Base-by-base conservation (phyloP, 495 filamentous ascomycete genomes). In the Echria macrotheca region DNA sequence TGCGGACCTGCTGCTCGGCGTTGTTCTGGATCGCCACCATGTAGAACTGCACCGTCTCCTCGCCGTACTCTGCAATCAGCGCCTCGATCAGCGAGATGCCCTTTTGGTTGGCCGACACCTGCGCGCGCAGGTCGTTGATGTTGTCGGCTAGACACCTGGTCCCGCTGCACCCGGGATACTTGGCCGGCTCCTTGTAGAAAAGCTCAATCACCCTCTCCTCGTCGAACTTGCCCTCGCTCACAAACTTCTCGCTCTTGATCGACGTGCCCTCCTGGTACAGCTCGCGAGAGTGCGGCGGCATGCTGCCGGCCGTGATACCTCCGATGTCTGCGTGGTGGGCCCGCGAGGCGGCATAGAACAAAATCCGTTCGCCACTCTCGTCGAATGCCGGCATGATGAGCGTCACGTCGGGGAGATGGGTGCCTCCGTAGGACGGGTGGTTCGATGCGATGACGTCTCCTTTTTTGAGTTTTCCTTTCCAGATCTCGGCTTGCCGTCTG, bases 261-360 rank as follows among this genome's bases (percentile, higher is more conserved):
- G 90, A 80, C 0, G 94, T 91, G 7, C 93, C 93, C 69, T 98
- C 93, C 65, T 98, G 91, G 71, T 75, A 96, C 0, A 98, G 77
- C 58, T 96, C 93, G 4, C 85, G 81, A 2, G 91, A 96, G 52
- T 95, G 86, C 1, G 93, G 93, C 1, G 93, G 93, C 93, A 98
- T 98, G 29, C 87, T 94, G 7, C 93, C 93, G 0, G 93, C 91
- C 4, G 95, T 79, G 45, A 96, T 96, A 23, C 93, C 93, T 11
- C 93, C 93, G 55, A 98, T 97, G 64, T 98, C 93, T 2, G 93
- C 93, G 53, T 98, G 93, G 61, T 98, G 93, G 0, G 93, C 93
- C 24, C 93, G 80, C 6, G 89, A 95, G 2, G 93, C 93, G 4
- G 96, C 93, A 60, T 96, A 98, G 69, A 98, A 98, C 53, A 97